Evolutionary conservation across 306 rosid species (phyloP), one percentile per base, ranked within the genome.

Genomic region (Medicago arabica): DNA sequence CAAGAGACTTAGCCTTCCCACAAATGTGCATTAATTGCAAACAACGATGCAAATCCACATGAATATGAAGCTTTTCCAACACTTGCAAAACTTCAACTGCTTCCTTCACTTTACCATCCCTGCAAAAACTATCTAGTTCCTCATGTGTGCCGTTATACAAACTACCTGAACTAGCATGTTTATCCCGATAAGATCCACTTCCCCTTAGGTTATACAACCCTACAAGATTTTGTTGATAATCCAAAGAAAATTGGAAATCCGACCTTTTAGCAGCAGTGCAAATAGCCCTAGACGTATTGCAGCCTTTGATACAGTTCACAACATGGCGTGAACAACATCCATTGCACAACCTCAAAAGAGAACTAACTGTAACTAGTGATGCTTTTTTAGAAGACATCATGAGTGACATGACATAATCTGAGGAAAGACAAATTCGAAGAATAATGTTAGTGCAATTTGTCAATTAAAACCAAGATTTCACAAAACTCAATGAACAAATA

Each of bases 1-100:
- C 84, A 34, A 92, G 79, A 54, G 88, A 85, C 75, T 80, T 81
- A 47, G 84, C 78, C 75, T 92, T 89, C 21, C 88, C 93, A 44
- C 95, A 89, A 47, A 82, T 82, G 62, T 65, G 55, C 57, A 67
- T 67, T 21, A 67, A 67, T 21, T 44, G 72, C 54, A 67, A 44
- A 67, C 17, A 43, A 12, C 72, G 72, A 21, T 46, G 11, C 72
- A 67, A 67, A 67, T 23, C 72, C 19, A 67, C 72, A 13, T 28
- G 57, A 67, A 67, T 44, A 67, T 44, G 39, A 67, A 67, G 39
- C 55, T 67, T 67, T 67, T 67, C 72, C 55, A 67, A 43, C 72
- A 43, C 3, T 67, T 44, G 55, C 72, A 67, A 67, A 43, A 21
- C 39, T 8, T 67, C 72, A 43, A 67, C 40, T 23, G 72, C 72